Evolutionary conservation across 1,284 basidiomycete genomes (phyloP).

Genomic region (Ustilago nuda): DNA sequence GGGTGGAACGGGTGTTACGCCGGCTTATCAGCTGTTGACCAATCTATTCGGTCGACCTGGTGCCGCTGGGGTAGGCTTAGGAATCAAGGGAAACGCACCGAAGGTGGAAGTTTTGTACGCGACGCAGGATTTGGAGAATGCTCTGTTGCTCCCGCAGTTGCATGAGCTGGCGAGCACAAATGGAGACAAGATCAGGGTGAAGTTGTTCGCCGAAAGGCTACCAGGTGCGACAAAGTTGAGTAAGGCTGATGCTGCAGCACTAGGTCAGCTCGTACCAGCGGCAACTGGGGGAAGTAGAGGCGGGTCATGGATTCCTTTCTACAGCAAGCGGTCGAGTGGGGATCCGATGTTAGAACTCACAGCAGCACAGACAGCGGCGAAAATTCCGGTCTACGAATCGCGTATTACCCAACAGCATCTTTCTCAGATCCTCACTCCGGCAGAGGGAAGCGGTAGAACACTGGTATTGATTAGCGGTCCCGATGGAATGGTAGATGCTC

Average conservation of each 20-base stretch:
- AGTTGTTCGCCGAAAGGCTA: slow-evolving; percentile 34
- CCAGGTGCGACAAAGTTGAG: slow-evolving; percentile 6
- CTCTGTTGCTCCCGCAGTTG: slow-evolving; percentile 47
- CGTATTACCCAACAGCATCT: slow-evolving; percentile 41
- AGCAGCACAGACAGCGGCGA: background rate
- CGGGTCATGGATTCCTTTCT: slow-evolving; percentile 16
- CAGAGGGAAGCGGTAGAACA: background rate
- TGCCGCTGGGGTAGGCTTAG: background rate
- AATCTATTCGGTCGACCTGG: slow-evolving; percentile 32
- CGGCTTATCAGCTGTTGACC: slow-evolving; percentile 54
- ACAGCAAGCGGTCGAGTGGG: slow-evolving; percentile 5
- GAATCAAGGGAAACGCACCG: slow-evolving; percentile 5
- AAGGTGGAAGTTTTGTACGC: slow-evolving; percentile 49
- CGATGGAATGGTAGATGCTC: slow-evolving; percentile 44
- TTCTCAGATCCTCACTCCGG: background rate
- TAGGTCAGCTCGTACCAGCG: slow-evolving; percentile 14
- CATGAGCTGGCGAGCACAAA: slow-evolving; percentile 16
- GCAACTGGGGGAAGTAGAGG: background rate
- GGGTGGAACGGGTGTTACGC: slow-evolving; percentile 57
- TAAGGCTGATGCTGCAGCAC: slow-evolving; percentile 3
- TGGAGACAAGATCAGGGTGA: slow-evolving; percentile 28
- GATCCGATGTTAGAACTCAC: slow-evolving; percentile 21
- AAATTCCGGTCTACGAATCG: slow-evolving; percentile 41
- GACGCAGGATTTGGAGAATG: slow-evolving; percentile 19
- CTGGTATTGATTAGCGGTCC: slow-evolving; percentile 52